Conservation (phyloP, 1,284 basidiomycete species). For the Rhodotorula sp. region DNA sequence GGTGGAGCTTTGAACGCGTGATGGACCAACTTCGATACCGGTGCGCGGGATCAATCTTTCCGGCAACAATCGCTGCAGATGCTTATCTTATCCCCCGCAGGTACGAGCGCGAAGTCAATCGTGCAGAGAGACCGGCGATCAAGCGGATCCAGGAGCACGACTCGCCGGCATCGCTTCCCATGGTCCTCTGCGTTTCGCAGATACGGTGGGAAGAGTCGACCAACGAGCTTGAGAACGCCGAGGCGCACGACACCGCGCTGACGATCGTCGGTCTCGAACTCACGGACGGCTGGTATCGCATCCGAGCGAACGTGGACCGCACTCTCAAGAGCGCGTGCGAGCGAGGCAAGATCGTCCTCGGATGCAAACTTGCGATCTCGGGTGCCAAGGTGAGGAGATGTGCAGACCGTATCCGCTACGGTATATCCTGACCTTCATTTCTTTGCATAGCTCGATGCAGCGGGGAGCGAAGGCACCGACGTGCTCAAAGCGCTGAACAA, state of each 20-base stretch:
- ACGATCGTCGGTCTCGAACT: constrained; percentile 64
- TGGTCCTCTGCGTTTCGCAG: constrained; percentile 79
- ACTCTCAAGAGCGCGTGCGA: constrained; percentile 68
- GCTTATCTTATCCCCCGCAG: constrained; percentile 51
- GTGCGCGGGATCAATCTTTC: constrained; percentile 52
- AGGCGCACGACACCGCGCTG: constrained; percentile 34
- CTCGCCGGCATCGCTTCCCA: constrained; percentile 65
- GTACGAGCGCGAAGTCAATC: constrained; percentile 84
- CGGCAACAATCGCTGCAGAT: accelerated
- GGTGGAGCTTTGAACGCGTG: constrained; percentile 77
- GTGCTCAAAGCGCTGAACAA: constrained; percentile 69
- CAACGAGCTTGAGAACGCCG: constrained; percentile 52
- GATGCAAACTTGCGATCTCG: constrained; percentile 75
- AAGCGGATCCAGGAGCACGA: constrained; percentile 74
- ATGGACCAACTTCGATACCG: constrained; percentile 80
- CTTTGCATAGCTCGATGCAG: constrained; percentile 61
- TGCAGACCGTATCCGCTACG: not conserved
- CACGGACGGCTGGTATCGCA: constrained; percentile 93
- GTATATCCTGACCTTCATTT: not conserved
- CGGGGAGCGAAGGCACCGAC: constrained; percentile 69
- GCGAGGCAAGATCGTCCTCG: constrained; percentile 66
- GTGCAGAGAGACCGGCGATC: constrained; percentile 73
- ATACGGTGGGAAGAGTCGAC: constrained; percentile 59
- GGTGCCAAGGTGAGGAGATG: constrained; percentile 67
- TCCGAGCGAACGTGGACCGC: constrained; percentile 60